phyloP scores from a whole-genome alignment of 2,329 filamentous ascomycete genomes.

The Fusarium sp. region DNA sequence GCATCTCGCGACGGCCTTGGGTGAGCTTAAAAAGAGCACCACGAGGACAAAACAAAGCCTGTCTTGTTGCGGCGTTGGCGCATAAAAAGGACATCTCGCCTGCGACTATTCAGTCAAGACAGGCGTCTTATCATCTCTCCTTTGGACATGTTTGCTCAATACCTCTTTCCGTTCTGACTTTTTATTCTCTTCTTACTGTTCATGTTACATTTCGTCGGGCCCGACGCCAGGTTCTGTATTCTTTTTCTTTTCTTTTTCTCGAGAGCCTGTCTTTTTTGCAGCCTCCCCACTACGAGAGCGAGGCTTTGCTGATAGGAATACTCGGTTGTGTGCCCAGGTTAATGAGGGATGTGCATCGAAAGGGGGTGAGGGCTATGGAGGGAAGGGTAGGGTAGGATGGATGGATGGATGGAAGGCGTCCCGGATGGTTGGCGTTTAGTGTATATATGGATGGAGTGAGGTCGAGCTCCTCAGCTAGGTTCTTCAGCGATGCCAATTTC shows the following conservation, averaged over 20 bases:
- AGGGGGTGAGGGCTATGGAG: conserved; percentile 30
- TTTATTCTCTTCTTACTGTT: conserved; percentile 19
- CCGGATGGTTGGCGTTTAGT: conserved; percentile 39
- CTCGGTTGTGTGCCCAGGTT: conserved; percentile 30
- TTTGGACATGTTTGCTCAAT: conserved; percentile 33
- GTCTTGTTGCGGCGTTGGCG: conserved; percentile 25
- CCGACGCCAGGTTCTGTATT: conserved; percentile 37
- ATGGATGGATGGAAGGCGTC: conserved; percentile 32
- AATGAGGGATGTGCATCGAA: conserved; percentile 32
- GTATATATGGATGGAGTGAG: conserved; percentile 41
- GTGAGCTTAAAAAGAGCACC: conserved; percentile 37
- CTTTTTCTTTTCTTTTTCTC: conserved; percentile 12
- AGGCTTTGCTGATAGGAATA: conserved; percentile 14
- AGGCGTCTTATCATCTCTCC: conserved; percentile 27
- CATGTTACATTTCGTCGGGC: conserved; percentile 35
- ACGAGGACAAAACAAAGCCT: conserved; percentile 12
- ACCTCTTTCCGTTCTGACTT: conserved; percentile 12
- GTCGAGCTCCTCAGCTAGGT: conserved; percentile 37
- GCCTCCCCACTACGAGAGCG: conserved; percentile 11
- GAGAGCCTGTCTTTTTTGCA: conserved; percentile 6
- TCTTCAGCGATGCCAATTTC: conserved; percentile 40
- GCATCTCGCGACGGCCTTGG: conserved; percentile 45
- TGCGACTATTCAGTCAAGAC: conserved; percentile 15
- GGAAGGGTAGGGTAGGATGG: conserved; percentile 17
- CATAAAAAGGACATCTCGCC: conserved; percentile 28